phyloP scores from a whole-genome alignment of 1,284 basidiomycete genomes.

The Moesziomyces sp. region DNA sequence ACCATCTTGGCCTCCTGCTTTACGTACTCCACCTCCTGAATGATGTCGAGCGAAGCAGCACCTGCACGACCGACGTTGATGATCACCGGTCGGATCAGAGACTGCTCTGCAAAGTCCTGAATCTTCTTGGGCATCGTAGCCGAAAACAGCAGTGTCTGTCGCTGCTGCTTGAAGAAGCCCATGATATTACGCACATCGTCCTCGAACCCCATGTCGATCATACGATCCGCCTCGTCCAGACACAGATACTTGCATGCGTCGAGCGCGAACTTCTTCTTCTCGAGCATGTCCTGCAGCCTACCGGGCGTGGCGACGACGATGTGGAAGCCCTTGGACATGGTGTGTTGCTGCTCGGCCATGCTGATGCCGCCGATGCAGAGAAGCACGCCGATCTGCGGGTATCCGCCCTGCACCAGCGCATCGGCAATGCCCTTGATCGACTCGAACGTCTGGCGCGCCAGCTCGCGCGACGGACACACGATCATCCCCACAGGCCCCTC shows the following conservation, averaged over 20 bases:
- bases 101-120: conserved; percentile 96
- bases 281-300: conserved; percentile 73
- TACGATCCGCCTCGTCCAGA: conserved; percentile 98
- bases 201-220: conserved; percentile 99
- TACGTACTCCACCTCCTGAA: conserved; percentile 98
- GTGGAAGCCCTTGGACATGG: conserved; percentile 88
- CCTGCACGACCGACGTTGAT: conserved; percentile 98
- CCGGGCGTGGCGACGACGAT: conserved; percentile 85
- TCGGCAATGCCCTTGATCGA: conserved; percentile 87
- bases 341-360: conserved; percentile 94
- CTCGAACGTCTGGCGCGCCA: conserved; percentile 85
- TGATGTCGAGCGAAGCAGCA: conserved; percentile 94
- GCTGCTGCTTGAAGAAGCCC: conserved; percentile 95
- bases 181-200: conserved; percentile 98
- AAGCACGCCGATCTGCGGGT: conserved; percentile 79
- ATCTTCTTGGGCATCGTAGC: conserved; percentile 99
- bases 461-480: conserved; percentile 74
- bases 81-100: conserved; percentile 88
- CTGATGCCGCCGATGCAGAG: conserved; percentile 97
- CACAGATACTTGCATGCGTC: conserved; percentile 84
- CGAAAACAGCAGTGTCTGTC: conserved; percentile 95
- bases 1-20: conserved; percentile 99
- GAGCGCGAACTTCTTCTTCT: conserved; percentile 90
- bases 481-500: conserved; percentile 96
- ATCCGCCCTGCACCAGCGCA: conserved; percentile 82